Conservation (phyloP, 2,329 filamentous ascomycete genomes). For the Tolypocladium guangdongense region DNA sequence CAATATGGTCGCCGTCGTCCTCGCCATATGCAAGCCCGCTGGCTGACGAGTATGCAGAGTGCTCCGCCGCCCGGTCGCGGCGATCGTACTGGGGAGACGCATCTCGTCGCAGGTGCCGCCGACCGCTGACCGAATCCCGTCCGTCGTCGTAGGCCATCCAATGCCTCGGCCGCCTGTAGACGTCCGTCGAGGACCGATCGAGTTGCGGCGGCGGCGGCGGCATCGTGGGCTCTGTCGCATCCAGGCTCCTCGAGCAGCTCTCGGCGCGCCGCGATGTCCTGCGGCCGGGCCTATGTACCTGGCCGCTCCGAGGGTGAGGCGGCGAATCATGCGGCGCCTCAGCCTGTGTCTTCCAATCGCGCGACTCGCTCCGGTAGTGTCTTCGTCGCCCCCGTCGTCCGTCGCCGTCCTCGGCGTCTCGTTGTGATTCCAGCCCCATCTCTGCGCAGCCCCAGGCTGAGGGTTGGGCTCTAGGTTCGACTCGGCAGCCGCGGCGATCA, state of each 20-base stretch:
- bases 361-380: conserved; percentile 9
- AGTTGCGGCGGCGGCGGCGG: conserved; percentile 15
- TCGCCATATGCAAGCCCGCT: conserved; percentile 1
- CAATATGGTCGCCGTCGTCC: conserved; percentile 7
- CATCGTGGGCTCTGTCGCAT: conserved; percentile 17
- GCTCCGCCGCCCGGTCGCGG: neutral
- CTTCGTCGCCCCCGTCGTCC: conserved; percentile 16
- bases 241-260: conserved; percentile 14
- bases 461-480: conserved; percentile 13
- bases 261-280: conserved; percentile 14
- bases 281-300: conserved; percentile 21
- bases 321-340: conserved; percentile 12
- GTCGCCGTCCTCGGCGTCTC: conserved; percentile 17
- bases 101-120: conserved; percentile 7
- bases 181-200: conserved; percentile 17
- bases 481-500: neutral
- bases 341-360: conserved; percentile 7
- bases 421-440: conserved; percentile 21
- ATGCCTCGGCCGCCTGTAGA: conserved; percentile 17
- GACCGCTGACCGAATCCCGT: neutral
- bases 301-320: conserved; percentile 15
- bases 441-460: conserved; percentile 11
- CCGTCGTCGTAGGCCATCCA: conserved; percentile 14
- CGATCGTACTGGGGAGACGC: conserved; percentile 5
- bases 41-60: conserved; percentile 1